Evolutionary conservation across 2,329 filamentous ascomycete genomes (phyloP).

Genomic region (Fonsecaea pugnacius): DNA sequence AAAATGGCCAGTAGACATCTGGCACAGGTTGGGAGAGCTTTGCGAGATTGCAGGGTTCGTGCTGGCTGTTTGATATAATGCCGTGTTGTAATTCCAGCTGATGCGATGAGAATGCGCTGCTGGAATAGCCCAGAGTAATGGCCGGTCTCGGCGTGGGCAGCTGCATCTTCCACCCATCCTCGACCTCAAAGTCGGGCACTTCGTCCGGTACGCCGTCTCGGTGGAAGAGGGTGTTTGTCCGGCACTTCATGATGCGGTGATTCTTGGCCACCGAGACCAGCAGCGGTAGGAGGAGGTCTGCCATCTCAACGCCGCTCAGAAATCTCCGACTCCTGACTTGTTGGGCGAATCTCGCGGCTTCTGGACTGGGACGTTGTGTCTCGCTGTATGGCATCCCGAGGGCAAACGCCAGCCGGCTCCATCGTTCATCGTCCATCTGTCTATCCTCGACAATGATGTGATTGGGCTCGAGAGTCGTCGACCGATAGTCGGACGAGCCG

Average conservation of each 20-base stretch:
- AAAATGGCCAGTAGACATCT: conserved; percentile 37
- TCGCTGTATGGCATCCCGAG: conserved; percentile 32
- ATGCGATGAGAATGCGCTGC: conserved; percentile 25
- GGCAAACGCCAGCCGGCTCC: conserved; percentile 34
- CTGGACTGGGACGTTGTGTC: conserved; percentile 20
- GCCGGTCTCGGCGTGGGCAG: conserved; percentile 31
- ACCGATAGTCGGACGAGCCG: conserved; percentile 28
- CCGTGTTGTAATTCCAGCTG: conserved; percentile 36
- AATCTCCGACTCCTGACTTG: conserved; percentile 26
- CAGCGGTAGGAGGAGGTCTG: conserved; percentile 27
- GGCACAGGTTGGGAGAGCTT: conserved; percentile 34
- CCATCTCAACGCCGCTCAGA: conserved; percentile 25
- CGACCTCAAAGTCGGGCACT: conserved; percentile 28
- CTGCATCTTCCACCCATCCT: conserved; percentile 31
- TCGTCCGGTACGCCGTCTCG: conserved; percentile 32
- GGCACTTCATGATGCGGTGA: conserved; percentile 27
- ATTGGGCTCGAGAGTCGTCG: conserved; percentile 31
- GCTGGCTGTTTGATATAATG: conserved; percentile 32
- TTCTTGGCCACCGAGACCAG: conserved; percentile 27
- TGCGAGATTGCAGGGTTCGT: conserved; percentile 34
- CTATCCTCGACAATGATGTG: conserved; percentile 32
- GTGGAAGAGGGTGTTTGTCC: conserved; percentile 22
- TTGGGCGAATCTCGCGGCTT: conserved; percentile 29
- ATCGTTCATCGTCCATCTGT: conserved; percentile 34
- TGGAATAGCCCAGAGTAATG: conserved; percentile 33